Percentiles rank a stretch among this genome's conserved stretches.
phyloP scores from a whole-genome alignment of 2,329 filamentous ascomycete species.

The Triangularia setosa region DNA sequence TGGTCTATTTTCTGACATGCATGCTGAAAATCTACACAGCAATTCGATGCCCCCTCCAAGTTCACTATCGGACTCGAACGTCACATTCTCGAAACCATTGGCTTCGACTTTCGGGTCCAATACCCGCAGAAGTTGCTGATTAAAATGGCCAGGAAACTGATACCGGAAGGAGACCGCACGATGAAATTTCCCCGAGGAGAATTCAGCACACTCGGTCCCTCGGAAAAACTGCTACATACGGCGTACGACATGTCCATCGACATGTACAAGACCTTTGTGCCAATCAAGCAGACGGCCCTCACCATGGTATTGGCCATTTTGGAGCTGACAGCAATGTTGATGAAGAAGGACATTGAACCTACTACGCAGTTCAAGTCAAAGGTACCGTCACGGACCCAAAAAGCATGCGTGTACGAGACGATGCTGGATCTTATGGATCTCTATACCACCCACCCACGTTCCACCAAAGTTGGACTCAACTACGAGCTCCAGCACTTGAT shows the following conservation, averaged over 20 bases:
- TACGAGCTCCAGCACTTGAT: conserved; percentile 78
- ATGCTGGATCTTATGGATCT: conserved; percentile 87
- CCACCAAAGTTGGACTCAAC: conserved; percentile 68
- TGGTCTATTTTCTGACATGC: neutral
- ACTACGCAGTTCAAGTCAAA: conserved; percentile 48
- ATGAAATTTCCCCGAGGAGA: conserved; percentile 32
- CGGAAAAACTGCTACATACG: conserved; percentile 52
- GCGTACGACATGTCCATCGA: conserved; percentile 84
- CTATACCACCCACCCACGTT: conserved; percentile 77
- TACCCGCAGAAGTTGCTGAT: conserved; percentile 81
- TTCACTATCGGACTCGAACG: conserved; percentile 86
- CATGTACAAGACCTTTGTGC: conserved; percentile 88
- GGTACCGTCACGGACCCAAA: conserved; percentile 43
- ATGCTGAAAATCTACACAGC: conserved; percentile 33
- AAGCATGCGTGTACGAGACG: conserved; percentile 63
- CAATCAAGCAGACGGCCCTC: conserved; percentile 83
- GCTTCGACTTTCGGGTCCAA: conserved; percentile 89
- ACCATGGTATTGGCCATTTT: conserved; percentile 79
- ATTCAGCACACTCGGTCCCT: conserved; percentile 33
- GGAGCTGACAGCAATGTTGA: conserved; percentile 72
- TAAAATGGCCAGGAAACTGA: conserved; percentile 66
- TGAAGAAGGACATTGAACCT: conserved; percentile 50
- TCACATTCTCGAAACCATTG: conserved; percentile 85
- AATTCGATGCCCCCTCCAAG: conserved; percentile 75
- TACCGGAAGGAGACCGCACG: conserved; percentile 32